phyloP scores from a whole-genome alignment of 2,329 filamentous ascomycete genomes.

The Eutypa lata region DNA sequence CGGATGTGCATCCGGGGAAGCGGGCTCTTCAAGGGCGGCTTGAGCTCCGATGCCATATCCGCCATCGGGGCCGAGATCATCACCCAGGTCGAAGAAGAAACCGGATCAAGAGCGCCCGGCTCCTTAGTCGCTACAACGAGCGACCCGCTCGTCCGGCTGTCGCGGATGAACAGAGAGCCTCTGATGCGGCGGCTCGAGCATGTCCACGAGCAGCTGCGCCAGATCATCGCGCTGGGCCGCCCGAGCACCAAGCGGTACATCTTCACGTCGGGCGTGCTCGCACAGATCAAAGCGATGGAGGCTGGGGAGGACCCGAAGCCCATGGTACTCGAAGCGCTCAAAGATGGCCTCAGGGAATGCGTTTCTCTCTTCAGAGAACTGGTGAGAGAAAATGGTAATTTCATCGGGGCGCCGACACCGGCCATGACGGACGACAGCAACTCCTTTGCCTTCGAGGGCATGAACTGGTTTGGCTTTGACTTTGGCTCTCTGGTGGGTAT shows the following conservation, averaged over 20 bases:
- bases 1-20: slow-evolving; percentile 15
- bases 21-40: slow-evolving; percentile 20
- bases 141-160: slow-evolving; percentile 14
- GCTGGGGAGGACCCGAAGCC: slow-evolving; percentile 1
- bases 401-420: neutral
- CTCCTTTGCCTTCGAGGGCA: slow-evolving; percentile 6
- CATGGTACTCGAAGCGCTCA: slow-evolving; percentile 6
- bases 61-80: slow-evolving; percentile 15
- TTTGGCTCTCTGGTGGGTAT: slow-evolving; percentile 13
- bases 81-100: slow-evolving; percentile 18
- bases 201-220: slow-evolving; percentile 15
- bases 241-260: slow-evolving; percentile 21
- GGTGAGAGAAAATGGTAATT: neutral
- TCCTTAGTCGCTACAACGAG: neutral
- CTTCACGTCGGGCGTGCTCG: slow-evolving; percentile 18
- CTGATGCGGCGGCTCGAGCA: slow-evolving; percentile 12
- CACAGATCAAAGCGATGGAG: slow-evolving; percentile 15
- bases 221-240: slow-evolving; percentile 16
- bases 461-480: slow-evolving; percentile 17
- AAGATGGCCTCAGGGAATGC: slow-evolving; percentile 5
- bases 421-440: slow-evolving; percentile 7
- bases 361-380: slow-evolving; percentile 9
- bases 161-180: slow-evolving; percentile 10
- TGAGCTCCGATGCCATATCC: slow-evolving; percentile 17
- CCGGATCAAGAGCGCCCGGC: too few relatives aligned